phyloP scores from a whole-genome alignment of 495 filamentous ascomycete species.

The Parachaetomium inaequale region DNA sequence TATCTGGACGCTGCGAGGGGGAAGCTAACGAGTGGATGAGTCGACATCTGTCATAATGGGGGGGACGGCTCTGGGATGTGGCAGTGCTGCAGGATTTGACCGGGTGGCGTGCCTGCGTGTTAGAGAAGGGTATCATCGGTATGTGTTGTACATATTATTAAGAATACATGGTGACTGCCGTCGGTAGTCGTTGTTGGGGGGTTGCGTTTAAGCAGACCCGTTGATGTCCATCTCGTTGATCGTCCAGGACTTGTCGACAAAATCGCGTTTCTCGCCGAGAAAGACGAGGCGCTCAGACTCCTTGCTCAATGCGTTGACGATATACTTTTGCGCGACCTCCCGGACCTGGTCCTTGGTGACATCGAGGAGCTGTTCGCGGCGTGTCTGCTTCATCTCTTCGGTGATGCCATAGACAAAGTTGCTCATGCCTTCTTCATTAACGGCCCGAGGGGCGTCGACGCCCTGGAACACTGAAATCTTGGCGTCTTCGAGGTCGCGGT shows the following conservation, averaged over 20 bases:
- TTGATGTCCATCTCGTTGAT: constrained; percentile 52
- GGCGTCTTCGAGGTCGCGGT: constrained; percentile 87
- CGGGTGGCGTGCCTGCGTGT: constrained; percentile 17
- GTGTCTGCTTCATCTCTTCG: constrained; percentile 82
- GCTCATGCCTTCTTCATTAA: constrained; percentile 82
- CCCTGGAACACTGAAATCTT: constrained; percentile 92
- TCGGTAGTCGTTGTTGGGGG: not conserved
- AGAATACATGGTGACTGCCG: constrained; percentile 21
- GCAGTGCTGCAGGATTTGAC: not conserved
- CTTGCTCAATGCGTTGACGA: constrained; percentile 64
- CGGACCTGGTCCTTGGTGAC: constrained; percentile 78
- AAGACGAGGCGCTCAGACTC: constrained; percentile 59
- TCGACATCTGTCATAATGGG: not conserved
- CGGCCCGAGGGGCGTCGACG: constrained; percentile 87
- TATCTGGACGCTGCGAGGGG: constrained; percentile 42
- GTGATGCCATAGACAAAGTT: constrained; percentile 82
- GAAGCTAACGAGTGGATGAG: not conserved
- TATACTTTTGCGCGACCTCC: constrained; percentile 73
- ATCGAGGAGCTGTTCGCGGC: constrained; percentile 82
- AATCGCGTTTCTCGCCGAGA: constrained; percentile 80
- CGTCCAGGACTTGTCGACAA: constrained; percentile 57
- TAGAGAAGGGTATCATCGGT: constrained; percentile 46
- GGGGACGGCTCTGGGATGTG: not conserved
- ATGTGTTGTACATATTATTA: constrained; percentile 36
- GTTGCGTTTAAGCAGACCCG: constrained; percentile 28